Base-by-base conservation (phyloP, 2,329 filamentous ascomycete genomes). In the Colletotrichum cereale region DNA sequence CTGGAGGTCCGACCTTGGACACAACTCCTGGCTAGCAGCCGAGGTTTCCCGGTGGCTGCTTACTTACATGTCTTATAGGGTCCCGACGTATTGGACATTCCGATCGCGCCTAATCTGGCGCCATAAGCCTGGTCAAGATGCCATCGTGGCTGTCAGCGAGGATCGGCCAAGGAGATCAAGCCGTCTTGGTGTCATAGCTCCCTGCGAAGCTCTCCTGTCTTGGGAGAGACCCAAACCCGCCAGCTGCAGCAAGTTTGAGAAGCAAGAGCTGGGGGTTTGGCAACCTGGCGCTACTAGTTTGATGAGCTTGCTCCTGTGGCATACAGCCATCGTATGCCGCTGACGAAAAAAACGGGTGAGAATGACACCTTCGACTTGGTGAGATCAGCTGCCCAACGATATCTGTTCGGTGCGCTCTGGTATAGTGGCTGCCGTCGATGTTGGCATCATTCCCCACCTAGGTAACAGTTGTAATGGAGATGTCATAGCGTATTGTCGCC, bases 401-500 rank as follows among this genome's bases (percentile, higher is more conserved):
- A 21, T 12, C 50, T 34, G 50, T 34, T 26, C 48, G 50, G 29
- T 6, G 26, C 16, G 26, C 16, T n/a, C 2, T 6, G 26, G 50
- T 12, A 18, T 21, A 10, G 50, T 53, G 18, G 18, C 29, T 34
- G 29, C 29, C 10, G 26, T 18, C 14, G 50, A 11, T n/a, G 10
- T 7, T 21, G 50, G 29, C 24, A 53, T 53, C 26, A 26, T 44
- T n/a, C 47, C 47, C 12, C 48, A 14, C 24, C 12, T 3, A 5
- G 24, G 26, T 29, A 12, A 24, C 12, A 34, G 7, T 24, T 47
- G 26, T 21, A 40, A 61, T 24, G 3, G 44, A n/a, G 11, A 24
- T 31, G 44, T 50, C 58, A 62, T 62, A 62, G 44, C 44, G 36
- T 16, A 62, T 29, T 50, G 24, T 8, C 14, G 31, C 42, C 42